Base-by-base conservation (phyloP, 345 rosid species). In the Viola odorata region DNA sequence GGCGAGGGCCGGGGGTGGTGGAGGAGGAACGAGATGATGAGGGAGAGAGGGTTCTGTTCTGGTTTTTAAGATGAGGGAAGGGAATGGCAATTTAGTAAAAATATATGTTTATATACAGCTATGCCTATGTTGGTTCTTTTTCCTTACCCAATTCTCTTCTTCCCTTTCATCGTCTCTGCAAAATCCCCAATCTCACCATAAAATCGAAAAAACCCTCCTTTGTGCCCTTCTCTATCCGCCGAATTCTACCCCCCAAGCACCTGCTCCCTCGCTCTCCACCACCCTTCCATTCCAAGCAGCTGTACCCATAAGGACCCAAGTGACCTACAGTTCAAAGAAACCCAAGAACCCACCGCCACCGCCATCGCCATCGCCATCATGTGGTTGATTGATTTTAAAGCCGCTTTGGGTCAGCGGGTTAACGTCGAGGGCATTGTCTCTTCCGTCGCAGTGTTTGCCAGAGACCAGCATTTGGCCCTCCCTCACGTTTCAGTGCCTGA, bases 321-420 rank as follows among this genome's bases (percentile, higher is more conserved):
- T 4, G 12, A 57, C 50, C 45, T 12, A 42, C 32, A 13, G 6
- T 7, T 40, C 10, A 50, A 9, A 23, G 49, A 62, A 63, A 72
- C 70, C 82, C 83, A n/a, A 73, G 75, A 47, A 39, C 65, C 50
- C 62, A 62, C 55, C 67, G 62, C 67, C 73, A n/a, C n/a, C n/a
- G n/a, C n/a, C n/a, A n/a, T n/a, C n/a, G n/a, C n/a, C n/a, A n/a
- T 39, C 64, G 81, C 91, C 69, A 88, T 75, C 85, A 88, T 86
- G 97, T 86, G 96, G 97, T 95, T 95, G 99, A 76, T 81, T 45
- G 95, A 95, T 60, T 66, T 95, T 68, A 91, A 78, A 78, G 95
- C 92, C 12, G 95, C 89, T 12, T 39, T 91, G 56, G 97, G 99
- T 52, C 99, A 95, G 78, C 80, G 95, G 54, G 76, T 95, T 37